Evolutionary conservation across 495 filamentous ascomycete species (phyloP), one percentile per base, ranked within the genome.

Genomic region (Xylaria grammica): DNA sequence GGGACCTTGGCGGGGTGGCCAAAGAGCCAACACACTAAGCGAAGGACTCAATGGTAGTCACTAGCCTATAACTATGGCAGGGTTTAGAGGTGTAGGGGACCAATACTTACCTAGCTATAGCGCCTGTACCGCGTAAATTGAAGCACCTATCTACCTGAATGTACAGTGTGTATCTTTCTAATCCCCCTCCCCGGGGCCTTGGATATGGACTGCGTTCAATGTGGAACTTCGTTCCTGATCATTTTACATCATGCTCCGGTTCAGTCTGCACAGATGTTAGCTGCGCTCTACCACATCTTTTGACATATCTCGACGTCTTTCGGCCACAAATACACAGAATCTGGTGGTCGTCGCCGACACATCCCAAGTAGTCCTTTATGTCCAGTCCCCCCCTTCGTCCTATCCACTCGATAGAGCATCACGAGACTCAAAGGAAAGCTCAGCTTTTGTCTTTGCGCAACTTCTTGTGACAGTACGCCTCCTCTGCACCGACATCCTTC

Each of bases 61-160:
- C n/a, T n/a, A n/a, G n/a, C n/a, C n/a, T n/a, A n/a, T n/a, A n/a
- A n/a, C n/a, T n/a, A n/a, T n/a, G n/a, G n/a, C n/a, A n/a, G n/a
- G n/a, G n/a, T n/a, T n/a, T n/a, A n/a, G n/a, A n/a, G n/a, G n/a
- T n/a, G n/a, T n/a, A n/a, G n/a, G n/a, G n/a, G n/a, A n/a, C n/a
- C n/a, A n/a, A 36, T 36, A 36, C 34, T 36, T 36, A 36, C 34
- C n/a, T n/a, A n/a, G n/a, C n/a, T n/a, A 54, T 62, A 57, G 66
- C 69, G 66, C 69, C 58, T 62, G 26, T 66, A 30, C 66, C 59
- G 69, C 54, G 66, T 68, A 68, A 66, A 68, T 64, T 49, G 46
- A 56, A 24, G 22, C 30, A 19, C 11, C 17, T 29, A 22, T 36
- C 34, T 62, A 60, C n/a, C n/a, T n/a, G n/a, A n/a, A n/a, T n/a